Percentiles rank a stretch among this genome's conserved stretches.
Evolutionary conservation across 2,329 filamentous ascomycete genomes (phyloP).

Genomic region (Dothistroma septosporum): DNA sequence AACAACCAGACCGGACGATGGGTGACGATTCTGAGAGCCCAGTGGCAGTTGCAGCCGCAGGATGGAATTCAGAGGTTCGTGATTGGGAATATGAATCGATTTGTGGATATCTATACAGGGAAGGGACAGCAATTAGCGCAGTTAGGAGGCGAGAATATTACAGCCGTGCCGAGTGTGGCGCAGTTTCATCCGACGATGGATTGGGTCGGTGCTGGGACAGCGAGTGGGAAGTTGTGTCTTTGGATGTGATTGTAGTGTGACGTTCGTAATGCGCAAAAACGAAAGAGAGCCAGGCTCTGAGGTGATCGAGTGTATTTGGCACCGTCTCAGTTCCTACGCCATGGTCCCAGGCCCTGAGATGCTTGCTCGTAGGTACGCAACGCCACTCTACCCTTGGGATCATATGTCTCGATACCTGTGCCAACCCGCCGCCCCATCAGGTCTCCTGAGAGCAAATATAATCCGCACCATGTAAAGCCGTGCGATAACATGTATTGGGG

Average conservation of each 20-base stretch:
- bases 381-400: no score
- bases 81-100: slow-evolving; percentile 87
- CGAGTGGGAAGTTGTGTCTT: slow-evolving; percentile 84
- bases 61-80: slow-evolving; percentile 82
- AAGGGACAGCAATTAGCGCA: slow-evolving; percentile 85
- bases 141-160: slow-evolving; percentile 82
- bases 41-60: slow-evolving; percentile 79
- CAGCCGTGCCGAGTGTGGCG: slow-evolving; percentile 87
- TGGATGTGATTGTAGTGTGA: slow-evolving; percentile 62
- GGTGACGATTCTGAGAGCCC: slow-evolving; percentile 81
- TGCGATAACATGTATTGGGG: no score
- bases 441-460: no score
- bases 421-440: no score
- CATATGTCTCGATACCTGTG: no score
- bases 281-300: no score
- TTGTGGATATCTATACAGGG: slow-evolving; percentile 82
- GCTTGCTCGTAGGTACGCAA: no score
- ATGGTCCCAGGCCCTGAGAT: no score
- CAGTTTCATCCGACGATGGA: slow-evolving; percentile 82
- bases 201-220: slow-evolving; percentile 90
- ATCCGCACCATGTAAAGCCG: no score
- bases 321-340: not conserved
- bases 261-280: not conserved
- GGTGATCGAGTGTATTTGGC: not conserved
- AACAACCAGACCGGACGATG: slow-evolving; percentile 96